These are phyloP conservation scores for Colletotrichum tofieldiae DNA, from an alignment of 2,329 filamentous ascomycete genomes.

Conservation along the genomic window DNA sequence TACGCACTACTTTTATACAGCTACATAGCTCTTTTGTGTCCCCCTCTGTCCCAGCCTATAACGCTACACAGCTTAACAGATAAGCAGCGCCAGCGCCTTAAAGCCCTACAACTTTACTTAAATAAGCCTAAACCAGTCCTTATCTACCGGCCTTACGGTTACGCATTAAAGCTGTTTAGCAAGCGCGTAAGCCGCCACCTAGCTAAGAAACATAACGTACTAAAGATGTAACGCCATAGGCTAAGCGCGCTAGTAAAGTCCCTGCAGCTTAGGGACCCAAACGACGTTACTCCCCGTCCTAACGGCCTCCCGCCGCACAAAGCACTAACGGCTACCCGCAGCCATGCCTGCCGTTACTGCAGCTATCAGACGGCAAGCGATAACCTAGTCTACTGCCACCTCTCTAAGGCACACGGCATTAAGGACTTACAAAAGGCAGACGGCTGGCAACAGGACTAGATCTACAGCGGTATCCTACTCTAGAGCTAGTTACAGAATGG, in stretches of 20 bases:
- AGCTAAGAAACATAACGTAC: slow-evolving; percentile 6
- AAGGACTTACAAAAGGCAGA: background rate
- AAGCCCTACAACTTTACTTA: background rate
- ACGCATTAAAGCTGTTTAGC: background rate
- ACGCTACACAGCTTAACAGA: background rate
- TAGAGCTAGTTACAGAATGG: slow-evolving; percentile 11
- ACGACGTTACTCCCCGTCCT: background rate
- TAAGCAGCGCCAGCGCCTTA: background rate
- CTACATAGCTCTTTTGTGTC: background rate
- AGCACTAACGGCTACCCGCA: background rate
- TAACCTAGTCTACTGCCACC: background rate
- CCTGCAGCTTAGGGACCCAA: background rate
- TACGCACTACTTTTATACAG: background rate
- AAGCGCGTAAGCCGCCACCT: slow-evolving; percentile 16
- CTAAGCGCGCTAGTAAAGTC: slow-evolving; percentile 7
- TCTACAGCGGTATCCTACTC: background rate
- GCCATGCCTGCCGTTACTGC: background rate
- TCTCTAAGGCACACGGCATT: background rate
- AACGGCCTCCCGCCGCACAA: background rate
- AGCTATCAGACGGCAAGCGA: background rate
- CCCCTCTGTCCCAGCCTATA: background rate
- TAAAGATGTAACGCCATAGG: background rate
- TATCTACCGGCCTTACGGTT: slow-evolving; percentile 1
- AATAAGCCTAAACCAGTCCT: slow-evolving; percentile 1
- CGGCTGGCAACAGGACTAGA: background rate